phyloP scores from a whole-genome alignment of 768 basidiomycete species.

The Boletus sp. region DNA sequence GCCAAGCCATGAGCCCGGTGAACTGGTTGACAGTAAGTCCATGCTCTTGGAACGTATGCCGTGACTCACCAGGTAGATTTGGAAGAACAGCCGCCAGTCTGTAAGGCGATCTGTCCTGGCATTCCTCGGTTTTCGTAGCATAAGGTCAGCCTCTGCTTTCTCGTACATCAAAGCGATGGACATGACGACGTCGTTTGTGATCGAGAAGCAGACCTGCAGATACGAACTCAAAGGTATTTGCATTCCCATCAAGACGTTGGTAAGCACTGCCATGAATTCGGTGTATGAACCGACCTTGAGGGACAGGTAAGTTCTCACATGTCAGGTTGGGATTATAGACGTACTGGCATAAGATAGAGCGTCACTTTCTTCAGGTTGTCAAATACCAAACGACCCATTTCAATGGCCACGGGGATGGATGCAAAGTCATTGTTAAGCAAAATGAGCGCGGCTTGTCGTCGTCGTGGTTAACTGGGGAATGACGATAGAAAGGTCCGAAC shows the following conservation, averaged over 20 bases:
- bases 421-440: slow-evolving; percentile 58
- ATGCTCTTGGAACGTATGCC: neutral
- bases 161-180: slow-evolving; percentile 51
- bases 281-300: slow-evolving; percentile 52
- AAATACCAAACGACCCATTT: slow-evolving; percentile 57
- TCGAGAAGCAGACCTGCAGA: slow-evolving; percentile 55
- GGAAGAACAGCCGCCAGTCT: slow-evolving; percentile 46
- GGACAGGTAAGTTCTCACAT: neutral
- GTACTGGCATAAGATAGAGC: slow-evolving; percentile 43
- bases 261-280: slow-evolving; percentile 53
- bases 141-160: slow-evolving; percentile 48
- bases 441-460: slow-evolving; percentile 39
- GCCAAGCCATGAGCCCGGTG: slow-evolving; percentile 45
- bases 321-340: neutral
- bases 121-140: slow-evolving; percentile 48
- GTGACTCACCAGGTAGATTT: slow-evolving; percentile 43
- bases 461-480: neutral
- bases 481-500: neutral
- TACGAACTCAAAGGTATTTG: slow-evolving; percentile 55
- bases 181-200: slow-evolving; percentile 50
- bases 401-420: slow-evolving; percentile 55
- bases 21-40: slow-evolving; percentile 29
- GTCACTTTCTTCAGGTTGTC: slow-evolving; percentile 56
- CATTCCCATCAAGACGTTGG: slow-evolving; percentile 57
- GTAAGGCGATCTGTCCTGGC: slow-evolving; percentile 48